Conservation (phyloP, 768 basidiomycete species). For the Tricholoma hemisulphureum region DNA sequence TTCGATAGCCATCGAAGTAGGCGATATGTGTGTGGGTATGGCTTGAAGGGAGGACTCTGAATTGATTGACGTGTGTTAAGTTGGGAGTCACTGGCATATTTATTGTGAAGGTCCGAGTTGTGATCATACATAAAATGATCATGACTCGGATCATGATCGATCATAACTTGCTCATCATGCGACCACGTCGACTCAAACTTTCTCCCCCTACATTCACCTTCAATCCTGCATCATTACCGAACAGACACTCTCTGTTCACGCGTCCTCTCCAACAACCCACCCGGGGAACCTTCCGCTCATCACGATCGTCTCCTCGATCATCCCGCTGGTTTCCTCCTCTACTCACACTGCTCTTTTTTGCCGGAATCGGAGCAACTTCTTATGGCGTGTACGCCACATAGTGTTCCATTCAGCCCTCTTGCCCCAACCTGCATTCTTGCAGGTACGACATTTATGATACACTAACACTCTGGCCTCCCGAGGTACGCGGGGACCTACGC, state of each 20-base stretch:
- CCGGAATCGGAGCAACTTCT: slow-evolving; percentile 29
- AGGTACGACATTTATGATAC: slow-evolving; percentile 58
- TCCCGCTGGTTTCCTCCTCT: slow-evolving; percentile 33
- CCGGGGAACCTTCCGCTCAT: background rate
- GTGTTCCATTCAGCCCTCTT: slow-evolving; percentile 12
- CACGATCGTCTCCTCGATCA: slow-evolving; percentile 12
- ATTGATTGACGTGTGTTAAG: no score
- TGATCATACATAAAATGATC: no score
- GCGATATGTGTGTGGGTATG: no score
- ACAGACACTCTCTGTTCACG: background rate
- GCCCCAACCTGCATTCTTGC: background rate
- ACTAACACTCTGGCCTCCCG: slow-evolving; percentile 65
- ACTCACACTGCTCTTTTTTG: slow-evolving; percentile 27
- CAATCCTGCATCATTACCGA: background rate
- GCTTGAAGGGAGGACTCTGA: no score
- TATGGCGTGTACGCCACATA: slow-evolving; percentile 35
- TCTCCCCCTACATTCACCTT: no score
- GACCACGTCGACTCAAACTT: no score
- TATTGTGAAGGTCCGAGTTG: no score
- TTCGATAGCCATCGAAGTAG: no score
- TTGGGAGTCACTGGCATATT: no score
- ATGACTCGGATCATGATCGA: no score
- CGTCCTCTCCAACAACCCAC: background rate
- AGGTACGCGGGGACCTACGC: slow-evolving; percentile 62
- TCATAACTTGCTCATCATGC: no score